Conservation (phyloP, 495 filamentous ascomycete species). For the Tuber microsphaerosporum region DNA sequence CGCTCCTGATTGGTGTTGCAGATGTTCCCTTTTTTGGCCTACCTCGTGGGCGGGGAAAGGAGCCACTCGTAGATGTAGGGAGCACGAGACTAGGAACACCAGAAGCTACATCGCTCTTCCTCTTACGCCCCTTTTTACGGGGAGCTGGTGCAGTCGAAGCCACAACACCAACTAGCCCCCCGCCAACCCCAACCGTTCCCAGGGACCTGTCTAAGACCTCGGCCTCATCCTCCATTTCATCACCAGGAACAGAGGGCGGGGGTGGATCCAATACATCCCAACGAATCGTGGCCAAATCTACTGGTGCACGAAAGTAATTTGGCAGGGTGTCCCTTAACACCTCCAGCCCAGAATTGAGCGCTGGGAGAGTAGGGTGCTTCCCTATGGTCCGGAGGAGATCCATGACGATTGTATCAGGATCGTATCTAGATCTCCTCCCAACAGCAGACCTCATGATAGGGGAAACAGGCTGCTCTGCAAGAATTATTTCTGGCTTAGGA, state of each 20-base stretch:
- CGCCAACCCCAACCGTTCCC: slow-evolving; percentile 10
- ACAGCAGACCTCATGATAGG: background rate
- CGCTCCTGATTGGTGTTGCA: background rate
- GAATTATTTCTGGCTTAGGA: background rate
- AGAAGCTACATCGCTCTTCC: background rate
- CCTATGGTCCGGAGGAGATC: slow-evolving; percentile 58
- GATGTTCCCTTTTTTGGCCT: background rate
- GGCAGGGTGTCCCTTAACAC: slow-evolving; percentile 45
- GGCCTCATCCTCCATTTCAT: slow-evolving; percentile 20
- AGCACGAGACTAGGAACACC: background rate
- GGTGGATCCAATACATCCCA: slow-evolving; percentile 63
- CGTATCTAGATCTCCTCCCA: background rate
- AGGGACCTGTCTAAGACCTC: slow-evolving; percentile 6
- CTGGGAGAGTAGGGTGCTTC: slow-evolving; percentile 52
- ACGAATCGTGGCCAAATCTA: slow-evolving; percentile 56
- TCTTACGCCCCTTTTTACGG: background rate
- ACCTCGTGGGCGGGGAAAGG: background rate
- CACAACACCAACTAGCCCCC: slow-evolving; percentile 6
- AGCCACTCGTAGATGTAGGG: background rate
- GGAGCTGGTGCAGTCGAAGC: slow-evolving; percentile 2
- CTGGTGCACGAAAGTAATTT: slow-evolving; percentile 42
- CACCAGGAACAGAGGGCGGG: background rate
- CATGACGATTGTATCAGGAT: slow-evolving; percentile 55
- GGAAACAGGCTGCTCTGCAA: background rate
- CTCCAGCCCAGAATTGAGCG: slow-evolving; percentile 57